Evolutionary conservation across 495 filamentous ascomycete genomes (phyloP), one percentile per base, ranked within the genome.

Genomic region (Usnea hakonensis): DNA sequence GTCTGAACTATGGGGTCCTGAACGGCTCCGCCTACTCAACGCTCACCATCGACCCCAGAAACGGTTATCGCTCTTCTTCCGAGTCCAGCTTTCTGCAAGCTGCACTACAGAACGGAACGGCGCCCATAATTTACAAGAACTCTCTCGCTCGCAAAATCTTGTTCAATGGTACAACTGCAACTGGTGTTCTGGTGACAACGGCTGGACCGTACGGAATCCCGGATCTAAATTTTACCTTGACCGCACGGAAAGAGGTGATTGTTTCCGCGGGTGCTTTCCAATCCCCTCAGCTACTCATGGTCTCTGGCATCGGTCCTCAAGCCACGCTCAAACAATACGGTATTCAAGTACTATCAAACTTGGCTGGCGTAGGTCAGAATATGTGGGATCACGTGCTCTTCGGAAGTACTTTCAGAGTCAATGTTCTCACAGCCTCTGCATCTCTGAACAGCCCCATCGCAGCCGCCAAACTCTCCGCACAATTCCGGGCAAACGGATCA

Each of bases 241-340:
- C 23, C 16, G 65, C 65, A 44, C 37, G 58, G 21, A 77, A 76
- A 26, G 81, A 82, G 53, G 70, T 82, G 19, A 79, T 83, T 6
- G 28, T 82, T 8, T 75, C 74, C 2, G 78, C 74, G 21, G 80
- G 80, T 10, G 71, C 70, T 6, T 72, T 82, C 50, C 71, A 77
- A 32, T 74, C 77, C n/a, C 81, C 81, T 0, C 79, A 82, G 55
- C 66, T 83, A 8, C 69, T 83, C 35, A 76, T 80, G 64, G 70
- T 79, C n/a, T 82, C 79, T n/a, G 79, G 79, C 1, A 70, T 82
- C 50, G 79, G 79, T 1, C 79, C 77, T 0, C 65, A 61, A 40
- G 65, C 59, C 3, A 71, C 67, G 7, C 65, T 81, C 0, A 54
- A 75, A 50, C 30, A 68, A 41, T 61, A 72, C 33, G 67, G 66